Base-by-base conservation (phyloP, 805 yeast genomes). In the Metahyphopichia silvanorum region DNA sequence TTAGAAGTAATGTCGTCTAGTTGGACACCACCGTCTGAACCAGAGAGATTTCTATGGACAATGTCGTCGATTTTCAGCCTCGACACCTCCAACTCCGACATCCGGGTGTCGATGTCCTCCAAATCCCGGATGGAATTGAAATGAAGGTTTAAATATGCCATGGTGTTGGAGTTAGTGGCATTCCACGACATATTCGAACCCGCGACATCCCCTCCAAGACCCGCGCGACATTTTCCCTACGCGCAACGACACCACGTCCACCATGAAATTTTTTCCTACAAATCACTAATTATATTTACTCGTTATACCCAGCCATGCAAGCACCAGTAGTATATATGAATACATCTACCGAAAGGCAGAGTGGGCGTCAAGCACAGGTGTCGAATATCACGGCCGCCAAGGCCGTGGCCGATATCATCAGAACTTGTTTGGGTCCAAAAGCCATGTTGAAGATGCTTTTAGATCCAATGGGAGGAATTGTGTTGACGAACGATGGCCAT, bases 321-420 rank as follows among this genome's bases (percentile, higher is more conserved):
- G 73, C 73, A 16, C 73, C 73, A 21, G 73, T 66, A 24, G 71
- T 66, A 26, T 66, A 66, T 45, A 51, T 66, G 59, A 66, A 91
- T 69, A 84, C 97, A 17, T 76, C 86, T 32, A 84, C 89, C 41
- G 95, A 87, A 57, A 81, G 98, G 54, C 95, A 93, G 57, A 80
- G 88, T 23, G 98, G 98, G 28, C 87, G 98, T 47, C 88, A 88
- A 60, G 99, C 99, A 2, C 99, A 93, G 65, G 74, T 86, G 41
- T 86, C 96, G 41, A 94, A 93, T 57, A 91, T 93, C 65, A 87
- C 97, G 4, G 98, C 99, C 4, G 99, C 99, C n/a, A 93, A 93
- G 56, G 96, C 98, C 2, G 98, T 91, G 25, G 94, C 97, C 1
- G 98, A 93, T 60, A 91, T 93, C 53, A 87, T 93, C 49, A 77